Evolutionary conservation across 257 asterid species (phyloP).

Genomic region (Linderniella brevidens): DNA sequence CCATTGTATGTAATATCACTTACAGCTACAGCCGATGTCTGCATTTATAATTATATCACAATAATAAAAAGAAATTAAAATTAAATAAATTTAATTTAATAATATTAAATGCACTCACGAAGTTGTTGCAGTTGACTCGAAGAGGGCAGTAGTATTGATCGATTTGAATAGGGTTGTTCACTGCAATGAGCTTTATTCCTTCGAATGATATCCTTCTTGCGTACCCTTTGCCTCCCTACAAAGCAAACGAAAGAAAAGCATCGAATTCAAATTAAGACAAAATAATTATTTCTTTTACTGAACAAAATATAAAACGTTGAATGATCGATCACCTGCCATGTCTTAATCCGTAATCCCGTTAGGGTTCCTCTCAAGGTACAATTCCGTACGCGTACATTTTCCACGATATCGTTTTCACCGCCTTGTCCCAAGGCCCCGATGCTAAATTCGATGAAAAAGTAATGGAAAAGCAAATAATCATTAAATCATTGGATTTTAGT

Average conservation of each 20-base stretch:
- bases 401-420: conserved; percentile 42
- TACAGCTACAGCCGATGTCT: conserved; percentile 36
- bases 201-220: conserved; percentile 42
- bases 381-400: conserved; percentile 37
- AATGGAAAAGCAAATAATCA: too few relatives aligned
- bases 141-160: conserved; percentile 57
- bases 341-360: conserved; percentile 51
- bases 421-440: conserved; percentile 40
- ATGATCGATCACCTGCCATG: conserved; percentile 25
- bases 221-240: conserved; percentile 50
- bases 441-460: conserved; percentile 19
- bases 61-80: background rate
- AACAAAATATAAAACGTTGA: background rate
- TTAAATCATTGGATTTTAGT: too few relatives aligned
- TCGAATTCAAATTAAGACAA: too few relatives aligned
- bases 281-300: too few relatives aligned
- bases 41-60: conserved; percentile 1
- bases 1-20: conserved; percentile 32
- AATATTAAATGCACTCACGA: conserved; percentile 13
- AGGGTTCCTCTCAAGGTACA: conserved; percentile 35
- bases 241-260: background rate
- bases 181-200: conserved; percentile 32
- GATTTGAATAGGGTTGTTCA: conserved; percentile 37
- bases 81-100: background rate
- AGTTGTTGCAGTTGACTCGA: conserved; percentile 30